A percentile compares a stretch with the other conserved stretches of the same genome.
phyloP scores from a whole-genome alignment of 2,329 filamentous ascomycete genomes.

The Allantophomopsis cytisporea region DNA sequence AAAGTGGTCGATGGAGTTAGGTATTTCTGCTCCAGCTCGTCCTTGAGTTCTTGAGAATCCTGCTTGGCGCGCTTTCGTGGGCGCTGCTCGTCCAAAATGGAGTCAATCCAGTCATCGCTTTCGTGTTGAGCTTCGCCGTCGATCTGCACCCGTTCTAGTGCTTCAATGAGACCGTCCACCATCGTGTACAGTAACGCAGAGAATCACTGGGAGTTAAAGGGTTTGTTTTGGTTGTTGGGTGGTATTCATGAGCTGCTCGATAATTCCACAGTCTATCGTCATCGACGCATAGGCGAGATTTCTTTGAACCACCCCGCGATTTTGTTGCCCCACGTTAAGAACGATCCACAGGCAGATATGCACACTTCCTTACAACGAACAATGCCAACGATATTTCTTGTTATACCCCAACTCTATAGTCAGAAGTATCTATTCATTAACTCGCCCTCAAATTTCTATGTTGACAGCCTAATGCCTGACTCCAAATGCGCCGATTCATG shows the following conservation, averaged over 20 bases:
- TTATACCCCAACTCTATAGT: no score
- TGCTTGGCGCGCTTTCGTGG: slow-evolving; percentile 34
- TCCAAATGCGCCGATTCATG: no score
- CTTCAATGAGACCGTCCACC: slow-evolving; percentile 25
- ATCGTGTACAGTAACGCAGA: slow-evolving; percentile 6
- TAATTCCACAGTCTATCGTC: no score
- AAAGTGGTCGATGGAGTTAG: slow-evolving; percentile 70
- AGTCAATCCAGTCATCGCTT: slow-evolving; percentile 35
- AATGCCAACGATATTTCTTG: no score
- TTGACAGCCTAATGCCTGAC: no score
- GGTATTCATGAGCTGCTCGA: neutral
- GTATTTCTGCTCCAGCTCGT: slow-evolving; percentile 61
- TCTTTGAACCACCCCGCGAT: no score
- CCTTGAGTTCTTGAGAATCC: slow-evolving; percentile 50
- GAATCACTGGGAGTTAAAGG: neutral
- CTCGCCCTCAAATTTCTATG: no score
- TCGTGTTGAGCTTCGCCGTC: slow-evolving; percentile 12
- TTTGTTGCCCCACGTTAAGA: no score
- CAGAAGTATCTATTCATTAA: no score
- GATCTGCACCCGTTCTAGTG: slow-evolving; percentile 37
- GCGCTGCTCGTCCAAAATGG: slow-evolving; percentile 38
- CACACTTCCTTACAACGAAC: no score
- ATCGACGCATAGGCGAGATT: no score
- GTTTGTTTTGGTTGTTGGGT: neutral
- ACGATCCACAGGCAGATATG: no score